Evolutionary conservation across 805 yeast species (phyloP).

Genomic region (Pichia manshurica): DNA sequence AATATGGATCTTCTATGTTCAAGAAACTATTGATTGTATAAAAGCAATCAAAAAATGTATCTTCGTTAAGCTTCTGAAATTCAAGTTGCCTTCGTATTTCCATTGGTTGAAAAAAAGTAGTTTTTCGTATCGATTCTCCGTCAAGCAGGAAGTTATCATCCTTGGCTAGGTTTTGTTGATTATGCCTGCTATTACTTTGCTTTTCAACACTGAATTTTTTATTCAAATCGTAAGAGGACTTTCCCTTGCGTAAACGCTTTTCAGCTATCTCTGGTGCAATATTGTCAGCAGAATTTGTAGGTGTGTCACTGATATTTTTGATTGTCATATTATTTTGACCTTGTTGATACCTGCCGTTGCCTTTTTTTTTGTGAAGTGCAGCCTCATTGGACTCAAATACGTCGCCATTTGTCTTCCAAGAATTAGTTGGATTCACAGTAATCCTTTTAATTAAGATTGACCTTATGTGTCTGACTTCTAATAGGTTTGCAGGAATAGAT

Average conservation of each 20-base stretch:
- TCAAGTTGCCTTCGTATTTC: conserved; percentile 24
- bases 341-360: too few relatives aligned
- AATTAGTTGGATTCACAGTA: neutral
- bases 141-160: neutral
- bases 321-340: neutral
- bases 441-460: conserved; percentile 6
- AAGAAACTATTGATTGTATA: conserved; percentile 31
- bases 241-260: conserved; percentile 1
- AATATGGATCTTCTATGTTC: conserved; percentile 26
- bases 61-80: conserved; percentile 26
- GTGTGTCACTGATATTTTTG: neutral
- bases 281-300: neutral
- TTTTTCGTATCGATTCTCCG: neutral
- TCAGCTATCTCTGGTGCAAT: neutral
- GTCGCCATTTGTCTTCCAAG: neutral
- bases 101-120: neutral
- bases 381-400: neutral
- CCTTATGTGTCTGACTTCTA: conserved; percentile 25
- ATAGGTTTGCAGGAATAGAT: conserved; percentile 14
- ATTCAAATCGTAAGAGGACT: conserved; percentile 4
- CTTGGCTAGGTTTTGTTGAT: neutral
- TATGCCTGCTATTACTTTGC: too few relatives aligned
- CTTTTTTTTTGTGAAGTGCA: too few relatives aligned
- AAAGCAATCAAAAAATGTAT: conserved; percentile 31
- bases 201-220: neutral